Evolutionary conservation across 768 basidiomycete species (phyloP), one percentile per base, ranked within the genome.

Genomic region (Goffeauzyma gilvescens): DNA sequence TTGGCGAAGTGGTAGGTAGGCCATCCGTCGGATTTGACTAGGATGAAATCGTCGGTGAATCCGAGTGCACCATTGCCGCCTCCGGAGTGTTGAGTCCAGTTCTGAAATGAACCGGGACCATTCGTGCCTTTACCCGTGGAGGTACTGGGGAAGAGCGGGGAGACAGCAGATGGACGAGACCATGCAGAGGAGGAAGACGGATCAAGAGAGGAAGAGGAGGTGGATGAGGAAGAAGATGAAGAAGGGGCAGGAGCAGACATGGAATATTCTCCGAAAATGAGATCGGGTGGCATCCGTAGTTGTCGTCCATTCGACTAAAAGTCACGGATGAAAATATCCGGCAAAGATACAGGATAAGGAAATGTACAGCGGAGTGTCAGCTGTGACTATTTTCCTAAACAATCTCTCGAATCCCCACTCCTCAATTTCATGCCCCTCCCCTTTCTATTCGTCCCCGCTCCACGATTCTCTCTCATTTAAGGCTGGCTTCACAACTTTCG

Each of bases 1-100:
- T 78, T 87, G 0, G 93, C 90, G 4, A 98, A 72, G 50, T 96
- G 93, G 58, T 98, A 98, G 0, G 90, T 96, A 5, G 93, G 93
- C 59, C 81, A 90, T 1, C 75, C 67, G 59, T 98, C 93, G 1
- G 81, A 78, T 62, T 98, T 96, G 47, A 96, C 68, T 3, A 96
- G 67, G 33, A 96, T 74, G 18, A 87, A 85, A 58, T 98, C 93
- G 2, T 85, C 89, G 1, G n/a, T n/a, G 78, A 42, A 17, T 50
- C 46, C 27, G 17, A 49, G 51, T 33, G 48, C 41, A 17, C 42
- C n/a, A n/a, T n/a, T 7, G 13, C 24, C 22, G 22, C 26, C 49
- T 26, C 26, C 24, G 4, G 41, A 36, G 6, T 45, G 21, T n/a
- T n/a, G n/a, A n/a, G n/a, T n/a, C n/a, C n/a, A n/a, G 34, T 44